phyloP scores from a whole-genome alignment of 2,329 filamentous ascomycete species.

The Alternaria arborescens region DNA sequence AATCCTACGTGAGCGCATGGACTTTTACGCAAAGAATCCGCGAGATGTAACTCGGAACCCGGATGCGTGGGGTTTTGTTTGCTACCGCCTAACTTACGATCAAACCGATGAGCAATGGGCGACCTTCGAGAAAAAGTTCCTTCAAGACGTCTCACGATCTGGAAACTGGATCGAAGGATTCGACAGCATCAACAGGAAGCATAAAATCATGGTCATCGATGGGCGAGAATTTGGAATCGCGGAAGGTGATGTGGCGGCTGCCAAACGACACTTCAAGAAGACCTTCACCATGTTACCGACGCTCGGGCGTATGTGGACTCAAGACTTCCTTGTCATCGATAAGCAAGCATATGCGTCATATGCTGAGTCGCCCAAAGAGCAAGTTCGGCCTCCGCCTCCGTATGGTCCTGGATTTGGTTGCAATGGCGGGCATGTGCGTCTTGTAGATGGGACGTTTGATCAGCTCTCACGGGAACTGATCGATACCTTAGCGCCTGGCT shows the following conservation, averaged over 20 bases:
- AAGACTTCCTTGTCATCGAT: slow-evolving; percentile 28
- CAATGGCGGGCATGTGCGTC: not conserved
- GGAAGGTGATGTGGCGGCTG: slow-evolving; percentile 29
- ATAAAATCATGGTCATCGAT: slow-evolving; percentile 18
- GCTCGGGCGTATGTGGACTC: slow-evolving; percentile 20
- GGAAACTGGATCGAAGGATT: slow-evolving; percentile 11
- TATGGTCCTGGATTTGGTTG: not conserved
- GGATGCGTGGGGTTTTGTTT: slow-evolving; percentile 27
- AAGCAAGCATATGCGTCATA: slow-evolving; percentile 18
- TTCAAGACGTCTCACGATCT: slow-evolving; percentile 17
- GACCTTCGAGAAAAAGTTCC: slow-evolving; percentile 21
- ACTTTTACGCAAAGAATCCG: slow-evolving; percentile 19
- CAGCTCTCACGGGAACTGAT: not conserved
- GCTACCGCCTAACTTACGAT: slow-evolving; percentile 30
- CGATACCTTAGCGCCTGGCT: not conserved
- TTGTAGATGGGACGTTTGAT: not conserved
- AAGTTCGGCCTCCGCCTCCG: not conserved
- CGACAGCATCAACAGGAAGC: slow-evolving; percentile 10
- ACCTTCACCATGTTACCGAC: slow-evolving; percentile 15
- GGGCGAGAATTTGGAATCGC: slow-evolving; percentile 25
- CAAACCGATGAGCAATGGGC: slow-evolving; percentile 28
- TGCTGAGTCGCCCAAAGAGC: not conserved
- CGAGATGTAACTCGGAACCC: slow-evolving; percentile 9
- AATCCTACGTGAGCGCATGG: slow-evolving; percentile 23
- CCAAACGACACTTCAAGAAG: slow-evolving; percentile 20